A percentile compares a stretch with the other conserved stretches of the same genome.
phyloP scores from a whole-genome alignment of 2,329 filamentous ascomycete species.

The Lachnellula arida region DNA sequence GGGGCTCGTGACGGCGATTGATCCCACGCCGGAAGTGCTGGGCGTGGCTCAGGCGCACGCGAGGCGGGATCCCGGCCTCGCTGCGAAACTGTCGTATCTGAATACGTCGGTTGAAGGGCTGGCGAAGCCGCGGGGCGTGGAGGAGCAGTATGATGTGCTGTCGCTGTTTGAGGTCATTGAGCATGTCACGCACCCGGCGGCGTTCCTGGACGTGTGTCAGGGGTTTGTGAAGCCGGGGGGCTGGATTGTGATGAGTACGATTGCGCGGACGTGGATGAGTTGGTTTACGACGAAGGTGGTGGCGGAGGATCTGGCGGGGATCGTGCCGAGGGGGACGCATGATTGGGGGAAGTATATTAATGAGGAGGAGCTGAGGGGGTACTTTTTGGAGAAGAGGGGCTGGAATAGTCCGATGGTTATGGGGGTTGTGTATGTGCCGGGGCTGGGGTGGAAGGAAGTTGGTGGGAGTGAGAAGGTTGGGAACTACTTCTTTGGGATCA shows the following conservation, averaged over 20 bases:
- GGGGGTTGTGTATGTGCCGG: slow-evolving; percentile 88
- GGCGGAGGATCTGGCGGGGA: slow-evolving; percentile 79
- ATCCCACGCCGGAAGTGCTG: slow-evolving; percentile 71
- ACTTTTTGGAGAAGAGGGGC: slow-evolving; percentile 46
- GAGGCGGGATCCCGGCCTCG: slow-evolving; percentile 64
- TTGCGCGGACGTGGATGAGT: slow-evolving; percentile 81
- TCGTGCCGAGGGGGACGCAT: slow-evolving; percentile 90
- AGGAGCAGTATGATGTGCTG: slow-evolving; percentile 68
- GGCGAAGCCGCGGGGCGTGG: slow-evolving; percentile 34
- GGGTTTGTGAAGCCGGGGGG: slow-evolving; percentile 82
- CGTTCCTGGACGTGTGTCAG: slow-evolving; percentile 68
- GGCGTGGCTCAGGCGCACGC: slow-evolving; percentile 73
- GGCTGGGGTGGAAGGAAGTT: slow-evolving; percentile 83
- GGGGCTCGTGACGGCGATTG: slow-evolving; percentile 67
- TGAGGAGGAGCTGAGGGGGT: slow-evolving; percentile 64
- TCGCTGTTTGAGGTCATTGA: slow-evolving; percentile 93
- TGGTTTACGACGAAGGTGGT: slow-evolving; percentile 91
- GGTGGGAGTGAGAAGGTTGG: slow-evolving; percentile 76
- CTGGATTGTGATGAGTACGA: slow-evolving; percentile 90
- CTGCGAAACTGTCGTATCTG: slow-evolving; percentile 62
- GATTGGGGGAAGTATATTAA: slow-evolving; percentile 97
- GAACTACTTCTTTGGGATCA: slow-evolving; percentile 93
- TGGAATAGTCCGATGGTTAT: slow-evolving; percentile 62
- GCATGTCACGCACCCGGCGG: slow-evolving; percentile 72
- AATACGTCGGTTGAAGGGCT: slow-evolving; percentile 75